Conservation (phyloP, 495 filamentous ascomycete genomes). For the Aspergillus asperescens region DNA sequence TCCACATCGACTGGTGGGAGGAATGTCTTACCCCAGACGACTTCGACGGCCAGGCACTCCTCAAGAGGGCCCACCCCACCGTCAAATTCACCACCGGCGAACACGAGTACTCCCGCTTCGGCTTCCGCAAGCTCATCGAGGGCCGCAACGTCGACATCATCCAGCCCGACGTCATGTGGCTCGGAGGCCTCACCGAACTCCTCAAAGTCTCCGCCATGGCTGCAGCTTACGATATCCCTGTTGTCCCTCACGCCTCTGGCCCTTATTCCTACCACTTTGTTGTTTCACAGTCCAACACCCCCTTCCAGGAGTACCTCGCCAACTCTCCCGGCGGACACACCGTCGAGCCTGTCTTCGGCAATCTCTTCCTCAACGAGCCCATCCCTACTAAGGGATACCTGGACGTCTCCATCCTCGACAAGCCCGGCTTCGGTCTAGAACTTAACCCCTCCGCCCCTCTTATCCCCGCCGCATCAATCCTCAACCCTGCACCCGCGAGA, state of each 20-base stretch:
- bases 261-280: conserved; percentile 95
- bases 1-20: conserved; percentile 96
- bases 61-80: conserved; percentile 86
- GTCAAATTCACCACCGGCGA: conserved; percentile 92
- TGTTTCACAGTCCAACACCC: conserved; percentile 80
- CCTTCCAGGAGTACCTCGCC: conserved; percentile 91
- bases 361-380: conserved; percentile 85
- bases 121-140: conserved; percentile 90
- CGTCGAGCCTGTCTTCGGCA: conserved; percentile 84
- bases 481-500: conserved; percentile 66
- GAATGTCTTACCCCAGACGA: conserved; percentile 87
- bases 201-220: conserved; percentile 85
- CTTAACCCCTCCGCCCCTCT: conserved; percentile 75
- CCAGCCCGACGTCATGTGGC: conserved; percentile 95
- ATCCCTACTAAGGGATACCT: conserved; percentile 79
- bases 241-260: conserved; percentile 89
- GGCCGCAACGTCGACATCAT: conserved; percentile 88
- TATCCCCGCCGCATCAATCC: conserved; percentile 63
- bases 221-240: conserved; percentile 85
- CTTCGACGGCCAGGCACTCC: conserved; percentile 77
- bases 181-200: conserved; percentile 86
- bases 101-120: conserved; percentile 88
- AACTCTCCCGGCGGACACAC: conserved; percentile 86
- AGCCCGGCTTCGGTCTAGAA: conserved; percentile 85
- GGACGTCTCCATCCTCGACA: conserved; percentile 71